These are phyloP conservation scores for Calonectria pseudoreteaudii DNA, from an alignment of 2,329 filamentous ascomycete genomes.

Conservation along the genomic window DNA sequence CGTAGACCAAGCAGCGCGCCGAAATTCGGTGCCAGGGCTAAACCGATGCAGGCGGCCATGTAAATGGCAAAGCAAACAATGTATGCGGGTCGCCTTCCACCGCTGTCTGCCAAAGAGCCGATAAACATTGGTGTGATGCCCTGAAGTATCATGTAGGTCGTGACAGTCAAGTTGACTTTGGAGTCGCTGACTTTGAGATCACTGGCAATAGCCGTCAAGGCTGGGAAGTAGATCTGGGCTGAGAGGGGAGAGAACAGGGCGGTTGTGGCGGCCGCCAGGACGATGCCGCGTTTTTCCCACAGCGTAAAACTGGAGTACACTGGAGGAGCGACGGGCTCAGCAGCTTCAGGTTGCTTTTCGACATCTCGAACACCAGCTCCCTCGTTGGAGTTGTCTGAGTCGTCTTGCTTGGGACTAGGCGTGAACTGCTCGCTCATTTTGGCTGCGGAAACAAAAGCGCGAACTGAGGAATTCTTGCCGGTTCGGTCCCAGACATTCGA, in stretches of 20 bases:
- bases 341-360: slow-evolving; percentile 29
- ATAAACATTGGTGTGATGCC: slow-evolving; percentile 69
- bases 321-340: slow-evolving; percentile 17
- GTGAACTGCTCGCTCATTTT: slow-evolving; percentile 14
- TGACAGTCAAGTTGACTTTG: slow-evolving; percentile 63
- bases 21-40: slow-evolving; percentile 63
- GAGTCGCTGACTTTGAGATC: slow-evolving; percentile 57
- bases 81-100: slow-evolving; percentile 66
- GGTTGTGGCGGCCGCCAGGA: slow-evolving; percentile 52
- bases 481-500: not conserved
- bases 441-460: not conserved
- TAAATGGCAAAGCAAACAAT: slow-evolving; percentile 65
- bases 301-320: slow-evolving; percentile 53
- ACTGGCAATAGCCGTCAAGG: slow-evolving; percentile 59
- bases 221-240: slow-evolving; percentile 66
- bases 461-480: not conserved
- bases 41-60: slow-evolving; percentile 64
- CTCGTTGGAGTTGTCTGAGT: not conserved
- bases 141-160: slow-evolving; percentile 71
- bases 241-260: slow-evolving; percentile 61
- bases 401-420: not conserved
- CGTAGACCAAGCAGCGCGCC: slow-evolving; percentile 64
- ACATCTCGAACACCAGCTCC: not conserved
- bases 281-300: slow-evolving; percentile 55
- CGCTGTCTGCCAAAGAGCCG: slow-evolving; percentile 66